Evolutionary conservation across 768 basidiomycete genomes (phyloP).

Genomic region (Pilatotrama ljubarskyi): DNA sequence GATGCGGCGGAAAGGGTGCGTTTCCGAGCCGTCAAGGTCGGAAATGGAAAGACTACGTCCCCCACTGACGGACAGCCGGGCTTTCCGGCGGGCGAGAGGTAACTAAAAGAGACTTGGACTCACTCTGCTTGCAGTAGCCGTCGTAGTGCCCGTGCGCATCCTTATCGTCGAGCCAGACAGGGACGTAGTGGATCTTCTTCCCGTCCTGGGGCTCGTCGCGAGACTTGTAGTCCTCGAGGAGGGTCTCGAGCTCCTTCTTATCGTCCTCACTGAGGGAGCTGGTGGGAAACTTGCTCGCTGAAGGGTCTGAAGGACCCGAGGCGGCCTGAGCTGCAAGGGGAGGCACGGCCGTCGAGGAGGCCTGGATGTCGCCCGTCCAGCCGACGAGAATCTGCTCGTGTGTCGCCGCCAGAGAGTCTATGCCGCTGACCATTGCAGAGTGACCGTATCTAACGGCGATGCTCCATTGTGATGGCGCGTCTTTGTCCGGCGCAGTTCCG

Average conservation of each 20-base stretch:
- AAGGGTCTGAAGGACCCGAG: slow-evolving; percentile 15
- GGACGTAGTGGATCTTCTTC: slow-evolving; percentile 71
- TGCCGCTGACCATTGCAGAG: slow-evolving; percentile 92
- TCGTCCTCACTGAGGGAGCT: slow-evolving; percentile 60
- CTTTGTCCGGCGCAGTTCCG: slow-evolving; percentile 19
- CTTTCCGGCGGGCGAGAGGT: slow-evolving; percentile 1
- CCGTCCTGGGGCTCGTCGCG: slow-evolving; percentile 54
- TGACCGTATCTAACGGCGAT: slow-evolving; percentile 84
- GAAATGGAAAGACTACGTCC: slow-evolving; percentile 2
- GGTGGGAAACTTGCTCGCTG: slow-evolving; percentile 42
- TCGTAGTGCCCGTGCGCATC: slow-evolving; percentile 94
- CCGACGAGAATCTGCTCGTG: slow-evolving; percentile 93
- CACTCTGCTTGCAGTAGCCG: slow-evolving; percentile 97
- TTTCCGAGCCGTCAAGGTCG: background rate
- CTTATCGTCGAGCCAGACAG: slow-evolving; percentile 89
- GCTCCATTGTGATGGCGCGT: slow-evolving; percentile 56
- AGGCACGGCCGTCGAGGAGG: slow-evolving; percentile 40
- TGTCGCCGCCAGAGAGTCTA: slow-evolving; percentile 76
- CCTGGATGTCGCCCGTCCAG: slow-evolving; percentile 87
- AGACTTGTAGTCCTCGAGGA: slow-evolving; percentile 63
- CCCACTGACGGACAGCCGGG: background rate
- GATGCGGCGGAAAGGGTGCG: slow-evolving; percentile 3
- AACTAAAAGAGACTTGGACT: slow-evolving; percentile 35
- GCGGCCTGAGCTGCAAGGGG: slow-evolving; percentile 27
- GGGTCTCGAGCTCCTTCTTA: slow-evolving; percentile 61